A percentile compares a stretch with the other conserved stretches of the same genome.
phyloP scores from a whole-genome alignment of 257 asterid genomes.

The Solanum boliviense region DNA sequence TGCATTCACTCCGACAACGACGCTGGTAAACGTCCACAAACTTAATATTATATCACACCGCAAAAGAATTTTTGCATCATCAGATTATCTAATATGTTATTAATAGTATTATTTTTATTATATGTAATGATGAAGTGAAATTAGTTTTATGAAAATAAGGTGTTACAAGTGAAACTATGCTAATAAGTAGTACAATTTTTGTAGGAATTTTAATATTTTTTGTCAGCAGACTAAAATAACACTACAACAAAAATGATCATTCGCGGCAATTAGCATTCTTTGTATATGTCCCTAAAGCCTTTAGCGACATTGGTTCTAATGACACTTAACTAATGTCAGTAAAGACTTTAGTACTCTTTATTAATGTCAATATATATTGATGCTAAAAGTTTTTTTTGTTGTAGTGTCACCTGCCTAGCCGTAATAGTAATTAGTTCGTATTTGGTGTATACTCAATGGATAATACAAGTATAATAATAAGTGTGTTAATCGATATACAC shows the following conservation, averaged over 20 bases:
- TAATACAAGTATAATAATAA: no score
- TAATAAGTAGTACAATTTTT: not conserved
- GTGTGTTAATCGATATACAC: not conserved
- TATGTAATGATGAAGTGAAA: not conserved
- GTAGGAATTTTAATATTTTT: not conserved
- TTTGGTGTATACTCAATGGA: not conserved
- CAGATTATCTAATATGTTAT: not conserved
- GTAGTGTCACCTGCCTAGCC: not conserved
- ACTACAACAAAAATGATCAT: no score
- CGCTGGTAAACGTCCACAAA: constrained; percentile 22
- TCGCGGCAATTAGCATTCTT: no score
- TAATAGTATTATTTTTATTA: not conserved
- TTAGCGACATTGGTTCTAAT: no score
- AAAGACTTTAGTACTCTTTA: no score
- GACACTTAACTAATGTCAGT: no score
- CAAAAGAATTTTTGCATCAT: not conserved
- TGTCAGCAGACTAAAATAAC: not conserved
- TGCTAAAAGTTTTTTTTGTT: no score
- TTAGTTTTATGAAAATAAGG: not conserved
- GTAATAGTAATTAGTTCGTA: not conserved
- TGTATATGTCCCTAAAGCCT: no score
- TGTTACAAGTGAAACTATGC: not conserved
- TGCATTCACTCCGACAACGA: constrained; percentile 25
- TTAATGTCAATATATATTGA: no score
- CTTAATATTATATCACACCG: not conserved